Evolutionary conservation across 805 yeast genomes (phyloP).

Genomic region (Ogataea parapolymorpha): DNA sequence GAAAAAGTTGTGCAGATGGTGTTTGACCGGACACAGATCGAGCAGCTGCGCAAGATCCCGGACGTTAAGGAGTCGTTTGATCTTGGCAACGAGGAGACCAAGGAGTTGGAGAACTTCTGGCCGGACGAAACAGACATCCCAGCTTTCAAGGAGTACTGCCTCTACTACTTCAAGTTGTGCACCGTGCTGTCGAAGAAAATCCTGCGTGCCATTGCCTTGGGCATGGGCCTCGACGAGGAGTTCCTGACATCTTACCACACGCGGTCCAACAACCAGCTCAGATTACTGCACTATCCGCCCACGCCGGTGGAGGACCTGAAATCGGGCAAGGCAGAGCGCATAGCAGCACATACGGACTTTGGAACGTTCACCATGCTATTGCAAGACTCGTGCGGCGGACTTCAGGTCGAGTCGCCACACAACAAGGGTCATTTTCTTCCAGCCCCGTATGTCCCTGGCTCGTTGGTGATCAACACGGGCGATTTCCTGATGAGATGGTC

Average conservation of each 20-base stretch:
- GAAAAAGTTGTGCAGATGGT: constrained; percentile 25
- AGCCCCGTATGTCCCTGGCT: constrained; percentile 30
- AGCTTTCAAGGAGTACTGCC: constrained; percentile 26
- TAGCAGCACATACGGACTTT: constrained; percentile 40
- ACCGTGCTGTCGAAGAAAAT: constrained; percentile 27
- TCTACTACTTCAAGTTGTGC: constrained; percentile 16
- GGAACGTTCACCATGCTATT: constrained; percentile 35
- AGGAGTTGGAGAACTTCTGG: constrained; percentile 21
- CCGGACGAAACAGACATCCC: constrained; percentile 25
- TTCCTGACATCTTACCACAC: constrained; percentile 27
- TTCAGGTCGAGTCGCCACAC: constrained; percentile 34
- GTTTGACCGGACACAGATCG: constrained; percentile 17
- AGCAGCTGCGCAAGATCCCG: constrained; percentile 15
- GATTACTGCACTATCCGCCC: constrained; percentile 35
- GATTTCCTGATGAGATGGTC: constrained; percentile 38
- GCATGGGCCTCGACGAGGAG: constrained; percentile 28
- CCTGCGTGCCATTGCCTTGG: constrained; percentile 29
- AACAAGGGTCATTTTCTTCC: constrained; percentile 30
- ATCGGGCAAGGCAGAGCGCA: constrained; percentile 32
- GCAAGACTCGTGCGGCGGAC: constrained; percentile 37
- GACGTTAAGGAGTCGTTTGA: constrained; percentile 37
- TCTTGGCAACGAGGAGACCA: constrained; percentile 25
- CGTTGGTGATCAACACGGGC: constrained; percentile 39
- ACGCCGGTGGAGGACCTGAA: constrained; percentile 28
- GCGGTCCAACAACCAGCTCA: constrained; percentile 28